Base-by-base conservation (phyloP, 805 yeast genomes). In the Nakazawaea laoshanensis region DNA sequence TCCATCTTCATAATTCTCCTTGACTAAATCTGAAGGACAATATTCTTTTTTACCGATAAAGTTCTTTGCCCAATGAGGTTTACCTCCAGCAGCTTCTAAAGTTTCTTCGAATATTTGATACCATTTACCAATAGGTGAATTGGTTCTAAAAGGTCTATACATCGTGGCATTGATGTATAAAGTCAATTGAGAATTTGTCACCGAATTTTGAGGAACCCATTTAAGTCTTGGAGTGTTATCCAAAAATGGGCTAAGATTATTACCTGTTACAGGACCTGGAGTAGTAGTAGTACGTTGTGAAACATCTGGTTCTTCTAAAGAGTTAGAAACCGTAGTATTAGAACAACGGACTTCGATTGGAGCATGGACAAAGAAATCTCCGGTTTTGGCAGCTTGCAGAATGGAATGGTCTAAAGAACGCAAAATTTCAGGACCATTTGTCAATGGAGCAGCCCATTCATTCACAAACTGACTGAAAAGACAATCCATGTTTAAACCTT, bases 11-110 rank as follows among this genome's bases (percentile, higher is more conserved):
- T 59, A 63, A 26, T 61, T 50, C 30, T 49, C 50, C 13, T 36
- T 29, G 11, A 32, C 13, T 19, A 25, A 19, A 16, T 11, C 26
- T 3, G 20, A 38, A 36, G 37, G 52, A 47, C 25, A 40, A 32
- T 41, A 53, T 39, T 29, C 53, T 3, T 70, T 34, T 21, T 29
- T 59, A 2, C 95, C 94, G 36, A 83, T 63, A 54, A 86, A 89
- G 56, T 87, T 88, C 64, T 89, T 89, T 12, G 98, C 98, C 98
- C 98, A 89, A 55, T 89, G 98, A 2, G 98, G 98, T 53, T 77
- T 83, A 27, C 98, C 98, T 23, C 82, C 87, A 19, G 81, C 87
- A 18, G 73, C 75, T 32, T 66, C 67, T 66, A 88, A 63, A 2
- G 85, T 71, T 33, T 72, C 70, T 57, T 89, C 98, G 55, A 89